Base-by-base conservation (phyloP, 2,329 filamentous ascomycete genomes). In the Aspergillus hiratsukae region DNA sequence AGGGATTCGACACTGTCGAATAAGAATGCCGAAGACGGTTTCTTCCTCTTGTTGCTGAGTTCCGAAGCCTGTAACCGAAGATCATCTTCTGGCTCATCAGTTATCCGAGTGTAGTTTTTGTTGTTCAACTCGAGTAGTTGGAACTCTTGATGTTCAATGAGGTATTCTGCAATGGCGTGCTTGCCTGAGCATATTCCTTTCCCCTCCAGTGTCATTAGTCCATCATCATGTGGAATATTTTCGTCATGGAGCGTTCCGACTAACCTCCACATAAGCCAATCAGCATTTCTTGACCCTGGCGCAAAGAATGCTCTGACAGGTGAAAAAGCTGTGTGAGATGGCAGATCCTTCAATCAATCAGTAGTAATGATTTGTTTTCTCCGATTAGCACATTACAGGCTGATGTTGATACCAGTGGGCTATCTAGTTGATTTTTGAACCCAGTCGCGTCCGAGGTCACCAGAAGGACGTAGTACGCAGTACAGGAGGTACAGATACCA, bases 181-280 rank as follows among this genome's bases (percentile, higher is more conserved):
- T 97, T 97, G 68, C 94, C 94, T 50, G 93, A 87, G 78, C 92
- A 97, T 67, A 97, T 93, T 68, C 90, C 92, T 94, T 68, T 43
- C 28, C 17, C 17, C 27, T 51, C 31, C 19, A 41, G 6, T 21
- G 17, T 27, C 27, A 52, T 68, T 56, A 67, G 61, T 66, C 25
- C 45, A 48, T 49, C 19, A 40, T 29, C 28, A 21, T 11, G n/a
- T n/a, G 21, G 19, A 19, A 29, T 40, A 40, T 21, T 49, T 45
- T n/a, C 27, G n/a, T n/a, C 23, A 45, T 11, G 52, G 27, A 52
- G 43, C 21, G 48, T 49, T 50, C 23, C 46, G 27, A 8, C 70
- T 66, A 62, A 78, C 78, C 75, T 71, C 80, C 80, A 65, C 78
- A 80, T 58, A 82, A 68, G 25, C 80, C 80, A 59, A 82, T 75